Base-by-base conservation (phyloP, 1,284 basidiomycete species). In the Ceratobasidium theobromae region DNA sequence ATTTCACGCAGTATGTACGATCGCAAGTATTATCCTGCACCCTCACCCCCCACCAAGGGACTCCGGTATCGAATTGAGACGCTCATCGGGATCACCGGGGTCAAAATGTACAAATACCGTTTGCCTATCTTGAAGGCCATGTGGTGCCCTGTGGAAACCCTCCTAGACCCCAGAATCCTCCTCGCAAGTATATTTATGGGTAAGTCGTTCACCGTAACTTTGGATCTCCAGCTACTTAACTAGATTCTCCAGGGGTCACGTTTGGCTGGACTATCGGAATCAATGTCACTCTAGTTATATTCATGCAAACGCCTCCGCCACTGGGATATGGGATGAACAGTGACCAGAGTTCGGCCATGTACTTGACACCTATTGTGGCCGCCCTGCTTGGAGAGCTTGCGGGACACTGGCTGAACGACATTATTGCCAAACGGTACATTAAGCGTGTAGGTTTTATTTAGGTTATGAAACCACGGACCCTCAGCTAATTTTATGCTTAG, bases 211-310 rank as follows among this genome's bases (percentile, higher is more conserved):
- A 88, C 86, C 66, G 84, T 86, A 77, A 83, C 84, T n/a, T 62
- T n/a, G 72, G 53, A 21, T 32, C 5, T 21, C 12, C 4, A 25
- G 28, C 9, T 28, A 18, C 32, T 33, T 45, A 46, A 12, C 46
- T 4, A 53, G 4, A 12, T 25, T 28, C 62, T 9, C 48, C 84
- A 82, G 83, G 80, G 9, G 74, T 82, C 67, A 70, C 87, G 2
- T 88, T 89, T 72, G 87, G 87, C 2, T 89, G 89, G 72, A 73
- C 79, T 38, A 86, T 90, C 65, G 88, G 88, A 38, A 84, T 90
- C 64, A 89, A 90, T 69, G 88, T 88, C 1, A 91, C 89, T 3
- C 87, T 86, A 55, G 85, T 83, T 0, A 86, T 89, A 5, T 88
- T 89, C 76, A 75, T 89, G 16, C 84, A 82, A 1, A 77, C 77